Evolutionary conservation across 2,329 filamentous ascomycete species (phyloP).

Genomic region (Clonostachys chloroleuca): DNA sequence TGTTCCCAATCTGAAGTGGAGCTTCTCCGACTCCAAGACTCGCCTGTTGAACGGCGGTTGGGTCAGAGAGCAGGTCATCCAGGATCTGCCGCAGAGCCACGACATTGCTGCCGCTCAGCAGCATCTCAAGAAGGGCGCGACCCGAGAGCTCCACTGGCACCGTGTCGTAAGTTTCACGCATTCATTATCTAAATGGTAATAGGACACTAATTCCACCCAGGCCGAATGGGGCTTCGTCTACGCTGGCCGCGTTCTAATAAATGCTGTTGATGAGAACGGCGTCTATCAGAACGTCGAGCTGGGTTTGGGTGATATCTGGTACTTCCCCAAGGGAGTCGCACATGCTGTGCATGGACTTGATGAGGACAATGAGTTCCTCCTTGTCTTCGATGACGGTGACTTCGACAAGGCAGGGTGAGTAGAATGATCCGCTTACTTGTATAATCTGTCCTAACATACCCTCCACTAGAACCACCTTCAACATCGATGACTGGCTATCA

Average conservation of each 20-base stretch:
- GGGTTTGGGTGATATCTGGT: slow-evolving; percentile 62
- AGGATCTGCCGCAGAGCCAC: slow-evolving; percentile 60
- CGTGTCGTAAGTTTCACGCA: slow-evolving; percentile 44
- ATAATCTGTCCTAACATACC: neutral
- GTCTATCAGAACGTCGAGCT: slow-evolving; percentile 49
- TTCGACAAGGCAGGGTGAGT: slow-evolving; percentile 57
- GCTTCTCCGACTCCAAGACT: slow-evolving; percentile 64
- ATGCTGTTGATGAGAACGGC: slow-evolving; percentile 59
- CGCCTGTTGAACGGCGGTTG: slow-evolving; percentile 59
- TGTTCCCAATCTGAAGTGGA: slow-evolving; percentile 66
- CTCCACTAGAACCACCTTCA: slow-evolving; percentile 59
- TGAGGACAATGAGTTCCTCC: slow-evolving; percentile 63
- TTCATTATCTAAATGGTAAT: neutral
- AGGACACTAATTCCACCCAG: slow-evolving; percentile 20
- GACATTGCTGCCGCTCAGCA: slow-evolving; percentile 67
- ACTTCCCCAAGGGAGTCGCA: slow-evolving; percentile 61
- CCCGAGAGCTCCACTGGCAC: slow-evolving; percentile 66
- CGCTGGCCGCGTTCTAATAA: slow-evolving; percentile 49
- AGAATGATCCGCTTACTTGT: too few relatives aligned
- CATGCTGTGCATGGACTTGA: slow-evolving; percentile 62
- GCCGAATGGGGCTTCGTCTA: slow-evolving; percentile 66
- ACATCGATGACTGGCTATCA: slow-evolving; percentile 65
- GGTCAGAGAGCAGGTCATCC: slow-evolving; percentile 61
- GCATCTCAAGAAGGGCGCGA: slow-evolving; percentile 61
- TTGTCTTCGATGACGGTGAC: slow-evolving; percentile 63